These are phyloP conservation scores for Candida ortonii DNA, from an alignment of 805 yeast species.

Conservation along the genomic window DNA sequence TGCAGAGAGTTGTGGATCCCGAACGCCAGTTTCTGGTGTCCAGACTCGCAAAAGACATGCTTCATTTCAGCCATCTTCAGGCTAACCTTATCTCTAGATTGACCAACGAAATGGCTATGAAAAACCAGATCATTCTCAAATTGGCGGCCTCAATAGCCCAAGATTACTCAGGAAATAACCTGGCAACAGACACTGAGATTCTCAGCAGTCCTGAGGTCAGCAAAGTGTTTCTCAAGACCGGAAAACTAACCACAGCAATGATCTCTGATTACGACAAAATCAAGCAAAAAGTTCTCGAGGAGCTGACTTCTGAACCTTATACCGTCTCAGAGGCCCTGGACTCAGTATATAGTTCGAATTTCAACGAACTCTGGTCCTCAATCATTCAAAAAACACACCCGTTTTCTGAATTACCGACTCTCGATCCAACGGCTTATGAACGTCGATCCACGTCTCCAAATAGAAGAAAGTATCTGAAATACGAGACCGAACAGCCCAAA, in stretches of 20 bases:
- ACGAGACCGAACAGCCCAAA: slow-evolving; percentile 1
- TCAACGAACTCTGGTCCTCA: slow-evolving; percentile 3
- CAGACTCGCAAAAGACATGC: slow-evolving; percentile 6
- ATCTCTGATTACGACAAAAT: slow-evolving; percentile 10
- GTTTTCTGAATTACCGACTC: not conserved
- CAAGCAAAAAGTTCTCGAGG: slow-evolving; percentile 1
- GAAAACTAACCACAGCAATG: slow-evolving; percentile 14
- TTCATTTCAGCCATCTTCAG: slow-evolving; percentile 12
- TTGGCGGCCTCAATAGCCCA: slow-evolving; percentile 22
- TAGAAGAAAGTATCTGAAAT: slow-evolving; percentile 6
- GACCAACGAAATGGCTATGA: slow-evolving; percentile 16
- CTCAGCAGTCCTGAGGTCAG: slow-evolving; percentile 17
- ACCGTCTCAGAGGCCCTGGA: slow-evolving; percentile 3
- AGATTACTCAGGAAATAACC: slow-evolving; percentile 18
- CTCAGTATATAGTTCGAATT: slow-evolving; percentile 1
- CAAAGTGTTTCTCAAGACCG: slow-evolving; percentile 17
- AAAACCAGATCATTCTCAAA: slow-evolving; percentile 23
- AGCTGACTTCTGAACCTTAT: not conserved
- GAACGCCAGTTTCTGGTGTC: not conserved
- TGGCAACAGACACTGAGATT: slow-evolving; percentile 18
- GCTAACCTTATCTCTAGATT: slow-evolving; percentile 10
- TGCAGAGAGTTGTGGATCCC: slow-evolving; percentile 1
- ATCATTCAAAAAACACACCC: not conserved
- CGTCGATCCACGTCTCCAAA: slow-evolving; percentile 4
- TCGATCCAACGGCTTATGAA: not conserved